A percentile compares a stretch with the other conserved stretches of the same genome.
These are phyloP conservation scores for Ophiostoma ips DNA, from an alignment of 2,329 filamentous ascomycete species.

Conservation along the genomic window DNA sequence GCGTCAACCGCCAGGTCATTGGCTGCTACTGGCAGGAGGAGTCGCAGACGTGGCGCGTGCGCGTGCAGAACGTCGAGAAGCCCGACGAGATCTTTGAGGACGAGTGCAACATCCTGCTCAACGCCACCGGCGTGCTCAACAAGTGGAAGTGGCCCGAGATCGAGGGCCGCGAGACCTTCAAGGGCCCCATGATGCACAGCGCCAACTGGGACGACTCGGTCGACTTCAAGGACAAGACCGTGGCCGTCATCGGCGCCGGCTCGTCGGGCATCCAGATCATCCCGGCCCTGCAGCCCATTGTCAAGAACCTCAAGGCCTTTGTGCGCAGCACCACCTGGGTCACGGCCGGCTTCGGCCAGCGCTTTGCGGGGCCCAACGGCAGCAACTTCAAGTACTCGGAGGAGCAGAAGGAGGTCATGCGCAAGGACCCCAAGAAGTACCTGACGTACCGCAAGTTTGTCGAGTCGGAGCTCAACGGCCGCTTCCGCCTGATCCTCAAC, in stretches of 20 bases:
- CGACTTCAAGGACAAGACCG: conserved; percentile 30
- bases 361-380: background rate
- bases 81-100: conserved; percentile 17
- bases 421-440: conserved; percentile 40
- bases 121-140: conserved; percentile 35
- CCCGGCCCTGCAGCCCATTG: conserved; percentile 2
- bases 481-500: conserved; percentile 30
- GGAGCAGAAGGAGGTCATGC: conserved; percentile 32
- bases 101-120: conserved; percentile 33
- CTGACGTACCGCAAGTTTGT: conserved; percentile 35
- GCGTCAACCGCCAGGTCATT: conserved; percentile 1
- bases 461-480: conserved; percentile 35
- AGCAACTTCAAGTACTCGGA: conserved; percentile 14
- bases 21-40: conserved; percentile 7
- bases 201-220: conserved; percentile 38
- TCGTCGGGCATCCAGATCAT: conserved; percentile 37
- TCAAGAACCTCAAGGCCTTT: conserved; percentile 12
- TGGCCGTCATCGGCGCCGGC: conserved; percentile 40
- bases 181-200: conserved; percentile 38
- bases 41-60: background rate
- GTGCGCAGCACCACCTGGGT: conserved; percentile 16
- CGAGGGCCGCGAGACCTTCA: conserved; percentile 35
- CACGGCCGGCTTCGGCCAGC: conserved; percentile 13
- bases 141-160: conserved; percentile 37
- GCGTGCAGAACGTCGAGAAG: background rate